Percentiles rank a stretch among this genome's conserved stretches.
Evolutionary conservation across 306 rosid species (phyloP).

Genomic region (Datisca glomerata): DNA sequence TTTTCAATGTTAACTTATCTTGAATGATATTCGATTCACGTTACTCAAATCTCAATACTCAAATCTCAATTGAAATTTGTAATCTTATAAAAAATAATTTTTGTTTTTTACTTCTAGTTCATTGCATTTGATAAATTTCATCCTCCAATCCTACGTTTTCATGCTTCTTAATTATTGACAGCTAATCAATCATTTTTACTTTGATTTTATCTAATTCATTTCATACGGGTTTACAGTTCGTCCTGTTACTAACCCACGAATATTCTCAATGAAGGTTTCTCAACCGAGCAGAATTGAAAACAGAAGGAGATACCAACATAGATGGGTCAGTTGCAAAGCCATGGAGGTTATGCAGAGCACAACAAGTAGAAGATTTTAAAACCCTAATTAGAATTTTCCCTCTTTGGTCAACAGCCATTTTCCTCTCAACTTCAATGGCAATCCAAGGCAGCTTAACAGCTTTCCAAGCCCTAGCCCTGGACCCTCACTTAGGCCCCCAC

Average conservation of each 20-base stretch:
- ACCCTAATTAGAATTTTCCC: constrained; percentile 29
- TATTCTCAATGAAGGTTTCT: constrained; percentile 25
- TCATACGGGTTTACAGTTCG: too few species aligned
- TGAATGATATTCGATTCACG: too few species aligned
- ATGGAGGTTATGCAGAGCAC: constrained; percentile 41
- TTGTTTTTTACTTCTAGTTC: too few species aligned
- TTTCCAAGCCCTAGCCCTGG: constrained; percentile 49
- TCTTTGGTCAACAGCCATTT: constrained; percentile 34
- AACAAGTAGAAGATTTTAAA: constrained; percentile 54
- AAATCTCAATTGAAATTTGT: not conserved
- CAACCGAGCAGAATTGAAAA: constrained; percentile 33
- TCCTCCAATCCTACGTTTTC: too few species aligned
- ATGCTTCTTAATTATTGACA: too few species aligned
- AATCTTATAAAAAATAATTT: too few species aligned
- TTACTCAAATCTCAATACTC: too few species aligned
- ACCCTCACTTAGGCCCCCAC: constrained; percentile 38
- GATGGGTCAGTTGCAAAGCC: constrained; percentile 31
- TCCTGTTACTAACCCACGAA: not conserved
- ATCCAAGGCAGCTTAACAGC: constrained; percentile 28
- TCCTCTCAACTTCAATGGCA: constrained; percentile 33
- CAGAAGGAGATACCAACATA: constrained; percentile 27
- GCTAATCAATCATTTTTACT: too few species aligned
- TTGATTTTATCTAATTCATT: too few species aligned
- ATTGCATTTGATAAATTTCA: too few species aligned
- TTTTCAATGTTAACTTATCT: too few species aligned